These are phyloP conservation scores for Mollisia scopiformis DNA, from an alignment of 2,329 filamentous ascomycete species.

Conservation along the genomic window DNA sequence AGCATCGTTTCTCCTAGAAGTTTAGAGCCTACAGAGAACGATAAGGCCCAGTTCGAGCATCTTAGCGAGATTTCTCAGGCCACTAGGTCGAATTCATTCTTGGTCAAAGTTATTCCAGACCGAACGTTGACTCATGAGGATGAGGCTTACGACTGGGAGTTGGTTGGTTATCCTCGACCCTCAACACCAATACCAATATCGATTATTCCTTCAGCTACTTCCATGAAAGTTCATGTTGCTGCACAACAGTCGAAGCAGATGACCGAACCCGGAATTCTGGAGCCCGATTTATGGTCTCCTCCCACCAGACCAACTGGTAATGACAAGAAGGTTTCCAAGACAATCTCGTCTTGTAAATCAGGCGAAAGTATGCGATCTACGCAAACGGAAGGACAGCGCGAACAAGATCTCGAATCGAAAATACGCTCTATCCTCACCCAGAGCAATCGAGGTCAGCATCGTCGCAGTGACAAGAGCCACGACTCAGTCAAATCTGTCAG, in stretches of 20 bases:
- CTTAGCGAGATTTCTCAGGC: neutral
- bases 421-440: slow-evolving; percentile 16
- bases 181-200: neutral
- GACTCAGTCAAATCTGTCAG: slow-evolving; percentile 25
- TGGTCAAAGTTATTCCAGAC: neutral
- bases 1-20: neutral
- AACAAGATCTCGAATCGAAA: slow-evolving; percentile 16
- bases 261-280: neutral
- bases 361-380: neutral
- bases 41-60: neutral
- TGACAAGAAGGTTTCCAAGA: neutral
- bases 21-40: neutral
- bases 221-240: neutral
- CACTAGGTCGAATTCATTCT: neutral
- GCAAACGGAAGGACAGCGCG: slow-evolving; percentile 1
- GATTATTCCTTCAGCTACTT: neutral
- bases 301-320: neutral
- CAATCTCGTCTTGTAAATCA: neutral
- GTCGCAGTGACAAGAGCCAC: slow-evolving; percentile 2
- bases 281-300: neutral
- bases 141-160: neutral
- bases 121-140: neutral
- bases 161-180: neutral
- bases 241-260: neutral
- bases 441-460: neutral